Base-by-base conservation (phyloP, 331 rosid species). In the Malus hybrid region DNA sequence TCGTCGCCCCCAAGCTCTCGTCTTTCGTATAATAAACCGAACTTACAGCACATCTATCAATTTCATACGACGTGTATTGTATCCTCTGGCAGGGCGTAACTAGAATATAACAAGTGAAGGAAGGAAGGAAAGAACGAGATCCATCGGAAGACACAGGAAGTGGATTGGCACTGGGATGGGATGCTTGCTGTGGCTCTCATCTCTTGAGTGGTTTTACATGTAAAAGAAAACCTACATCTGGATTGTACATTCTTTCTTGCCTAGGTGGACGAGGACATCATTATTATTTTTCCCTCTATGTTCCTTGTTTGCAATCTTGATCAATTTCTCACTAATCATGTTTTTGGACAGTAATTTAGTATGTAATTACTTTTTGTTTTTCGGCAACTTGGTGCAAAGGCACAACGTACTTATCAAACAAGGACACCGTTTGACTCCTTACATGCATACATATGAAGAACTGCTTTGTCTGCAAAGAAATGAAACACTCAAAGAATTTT, bases 221-320 rank as follows among this genome's bases (percentile, higher is more conserved):
- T 82, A 83, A 81, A 82, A 72, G 71, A 72, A 0, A 39, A 82
- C 63, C 69, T 66, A 68, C 85, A 60, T 86, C 75, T 76, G 63
- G 77, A 63, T 78, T 72, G 2, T 75, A 52, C 39, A 70, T 36
- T 36, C 44, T 36, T 36, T 2, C 11, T 36, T 36, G 44, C 44
- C 44, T 36, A 9, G 44, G 11, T 36, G 2, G 44, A 36, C 44
- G 44, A 36, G 44, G 44, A 9, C 44, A 36, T 36, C 11, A 36
- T 36, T 36, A 9, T 36, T 36, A 36, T 36, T 36, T 36, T 36
- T 36, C 44, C 44, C 44, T 36, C 11, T 36, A 36, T 36, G 44
- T 9, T 36, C 44, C 44, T 36, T 36, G 44, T 36, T 9, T 36
- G 44, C 44, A 36, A 36, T 36, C 44, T 36, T 36, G 44, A 36